phyloP scores from a whole-genome alignment of 2,329 filamentous ascomycete species.

The Ophiostoma quercus region DNA sequence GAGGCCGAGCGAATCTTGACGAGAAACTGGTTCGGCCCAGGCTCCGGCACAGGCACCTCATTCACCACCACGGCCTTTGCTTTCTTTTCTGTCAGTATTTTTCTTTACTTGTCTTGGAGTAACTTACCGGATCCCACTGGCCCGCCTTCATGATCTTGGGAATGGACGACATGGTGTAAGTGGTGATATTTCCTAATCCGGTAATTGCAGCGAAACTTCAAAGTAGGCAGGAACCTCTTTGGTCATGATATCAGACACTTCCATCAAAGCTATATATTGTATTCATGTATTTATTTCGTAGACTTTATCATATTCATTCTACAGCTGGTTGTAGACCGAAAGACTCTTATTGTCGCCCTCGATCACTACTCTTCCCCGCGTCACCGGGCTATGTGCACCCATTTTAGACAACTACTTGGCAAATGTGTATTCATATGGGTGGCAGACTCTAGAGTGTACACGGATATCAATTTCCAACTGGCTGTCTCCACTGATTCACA shows the following conservation, averaged over 20 bases:
- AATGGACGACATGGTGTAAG: constrained; percentile 21
- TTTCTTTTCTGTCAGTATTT: constrained; percentile 1
- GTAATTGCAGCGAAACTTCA: not conserved
- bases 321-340: no score
- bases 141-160: constrained; percentile 27
- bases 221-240: not conserved
- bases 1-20: constrained; percentile 37
- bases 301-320: no score
- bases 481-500: not conserved
- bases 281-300: no score
- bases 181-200: not conserved
- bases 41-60: constrained; percentile 40
- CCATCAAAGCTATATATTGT: not conserved
- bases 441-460: not conserved
- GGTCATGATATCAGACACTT: not conserved
- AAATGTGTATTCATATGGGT: not conserved
- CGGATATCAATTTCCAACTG: constrained; percentile 5
- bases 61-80: constrained; percentile 31
- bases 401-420: no score
- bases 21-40: constrained; percentile 39
- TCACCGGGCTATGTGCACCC: no score
- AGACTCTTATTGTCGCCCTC: no score
- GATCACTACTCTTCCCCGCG: no score
- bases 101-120: not conserved
- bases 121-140: constrained; percentile 25